Conservation (phyloP, 2,329 filamentous ascomycete genomes). For the Alternaria panax region DNA sequence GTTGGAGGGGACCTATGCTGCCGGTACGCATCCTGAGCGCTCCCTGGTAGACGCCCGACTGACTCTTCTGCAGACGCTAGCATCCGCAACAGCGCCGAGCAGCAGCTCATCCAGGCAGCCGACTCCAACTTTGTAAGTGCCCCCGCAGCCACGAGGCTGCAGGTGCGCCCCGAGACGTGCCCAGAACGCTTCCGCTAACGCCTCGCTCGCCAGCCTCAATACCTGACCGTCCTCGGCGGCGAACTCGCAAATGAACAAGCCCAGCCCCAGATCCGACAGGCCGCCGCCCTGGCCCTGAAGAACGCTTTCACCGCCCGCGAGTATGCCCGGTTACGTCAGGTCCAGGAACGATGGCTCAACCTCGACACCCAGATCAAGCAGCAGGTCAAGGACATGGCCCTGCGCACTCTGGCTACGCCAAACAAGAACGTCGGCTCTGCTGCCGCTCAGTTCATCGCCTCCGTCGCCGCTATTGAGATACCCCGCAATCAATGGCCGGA, state of each 20-base stretch:
- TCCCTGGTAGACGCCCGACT: slow-evolving; percentile 41
- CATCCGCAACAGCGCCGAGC: slow-evolving; percentile 88
- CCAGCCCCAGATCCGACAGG: slow-evolving; percentile 84
- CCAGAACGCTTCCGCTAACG: slow-evolving; percentile 41
- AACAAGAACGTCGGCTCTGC: slow-evolving; percentile 86
- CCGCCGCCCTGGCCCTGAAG: slow-evolving; percentile 95
- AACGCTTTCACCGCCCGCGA: slow-evolving; percentile 98
- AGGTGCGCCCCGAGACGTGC: slow-evolving; percentile 10
- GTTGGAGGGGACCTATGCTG: slow-evolving; percentile 93
- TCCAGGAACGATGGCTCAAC: slow-evolving; percentile 92
- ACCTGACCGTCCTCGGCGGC: slow-evolving; percentile 82
- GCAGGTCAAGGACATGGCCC: slow-evolving; percentile 86
- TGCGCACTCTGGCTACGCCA: slow-evolving; percentile 82
- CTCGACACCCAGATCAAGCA: slow-evolving; percentile 82
- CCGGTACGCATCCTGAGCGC: slow-evolving; percentile 68
- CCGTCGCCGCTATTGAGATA: slow-evolving; percentile 93
- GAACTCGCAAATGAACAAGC: slow-evolving; percentile 91
- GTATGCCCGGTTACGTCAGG: slow-evolving; percentile 81
- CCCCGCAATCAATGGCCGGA: slow-evolving; percentile 93
- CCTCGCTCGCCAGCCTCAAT: slow-evolving; percentile 72
- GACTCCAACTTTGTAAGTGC: slow-evolving; percentile 92
- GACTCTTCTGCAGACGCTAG: slow-evolving; percentile 74
- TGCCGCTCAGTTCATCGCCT: slow-evolving; percentile 92
- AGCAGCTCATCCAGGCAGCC: slow-evolving; percentile 90
- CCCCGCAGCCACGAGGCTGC: slow-evolving; percentile 30